These are phyloP conservation scores for Desmodesmus armatus DNA, from an alignment of 139 green algal species.

Conservation along the genomic window DNA sequence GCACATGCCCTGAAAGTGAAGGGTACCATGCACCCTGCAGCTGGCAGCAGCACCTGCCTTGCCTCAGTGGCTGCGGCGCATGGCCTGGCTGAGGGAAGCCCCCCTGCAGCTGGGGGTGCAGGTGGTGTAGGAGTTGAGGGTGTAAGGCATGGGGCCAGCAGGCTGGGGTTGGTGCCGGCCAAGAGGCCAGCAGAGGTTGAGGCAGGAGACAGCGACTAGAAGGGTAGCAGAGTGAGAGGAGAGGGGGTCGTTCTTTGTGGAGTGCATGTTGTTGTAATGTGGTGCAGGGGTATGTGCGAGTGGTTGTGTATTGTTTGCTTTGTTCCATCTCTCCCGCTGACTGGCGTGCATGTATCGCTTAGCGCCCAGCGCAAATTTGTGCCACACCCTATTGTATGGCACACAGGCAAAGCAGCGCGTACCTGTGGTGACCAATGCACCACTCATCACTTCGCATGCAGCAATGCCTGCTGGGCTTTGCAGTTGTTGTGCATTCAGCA, in stretches of 20 bases:
- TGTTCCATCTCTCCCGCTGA: too few relatives aligned
- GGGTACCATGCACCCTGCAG: neutral
- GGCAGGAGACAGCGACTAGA: neutral
- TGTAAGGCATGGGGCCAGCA: neutral
- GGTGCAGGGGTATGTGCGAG: too few relatives aligned
- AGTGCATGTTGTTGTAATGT: too few relatives aligned
- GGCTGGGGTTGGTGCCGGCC: neutral
- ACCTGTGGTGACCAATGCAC: too few relatives aligned
- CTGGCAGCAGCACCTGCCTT: slow-evolving; percentile 16
- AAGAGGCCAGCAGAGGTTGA: neutral
- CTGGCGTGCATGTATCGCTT: too few relatives aligned
- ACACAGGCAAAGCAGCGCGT: too few relatives aligned
- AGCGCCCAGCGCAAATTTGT: too few relatives aligned
- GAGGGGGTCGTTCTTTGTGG: too few relatives aligned
- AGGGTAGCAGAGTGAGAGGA: too few relatives aligned
- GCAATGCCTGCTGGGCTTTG: neutral
- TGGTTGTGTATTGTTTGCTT: too few relatives aligned
- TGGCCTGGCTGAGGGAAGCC: neutral
- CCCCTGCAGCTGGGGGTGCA: neutral
- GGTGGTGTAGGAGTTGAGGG: neutral
- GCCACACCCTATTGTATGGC: too few relatives aligned
- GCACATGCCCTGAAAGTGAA: neutral
- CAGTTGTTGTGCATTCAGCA: neutral
- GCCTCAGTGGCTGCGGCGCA: neutral
- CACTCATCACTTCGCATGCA: too few relatives aligned